phyloP scores from a whole-genome alignment of 257 asterid species.

The Ocimum tenuiflorum region DNA sequence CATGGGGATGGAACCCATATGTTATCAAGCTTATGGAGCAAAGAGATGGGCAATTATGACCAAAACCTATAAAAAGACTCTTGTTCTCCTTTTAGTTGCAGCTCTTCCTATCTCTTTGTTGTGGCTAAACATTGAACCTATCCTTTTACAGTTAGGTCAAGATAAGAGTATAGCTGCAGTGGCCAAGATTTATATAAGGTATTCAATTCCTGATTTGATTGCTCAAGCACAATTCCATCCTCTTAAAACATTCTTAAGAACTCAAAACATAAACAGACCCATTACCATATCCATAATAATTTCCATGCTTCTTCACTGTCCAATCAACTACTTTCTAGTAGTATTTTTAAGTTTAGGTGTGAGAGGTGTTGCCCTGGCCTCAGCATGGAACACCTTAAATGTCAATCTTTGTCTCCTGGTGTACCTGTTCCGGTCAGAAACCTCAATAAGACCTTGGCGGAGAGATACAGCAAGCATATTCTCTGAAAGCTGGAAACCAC shows the following conservation, averaged over 20 bases:
- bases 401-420: conserved; percentile 31
- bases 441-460: conserved; percentile 36
- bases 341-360: conserved; percentile 33
- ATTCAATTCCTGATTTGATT: conserved; percentile 42
- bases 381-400: conserved; percentile 41
- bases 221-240: conserved; percentile 47
- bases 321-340: conserved; percentile 37
- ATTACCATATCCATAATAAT: conserved; percentile 31
- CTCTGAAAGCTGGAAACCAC: conserved; percentile 31
- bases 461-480: conserved; percentile 20
- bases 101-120: conserved; percentile 29
- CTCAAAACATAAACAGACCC: conserved; percentile 45
- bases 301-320: conserved; percentile 43
- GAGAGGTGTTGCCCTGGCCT: conserved; percentile 45
- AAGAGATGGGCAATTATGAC: conserved; percentile 35
- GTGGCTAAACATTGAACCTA: conserved; percentile 39
- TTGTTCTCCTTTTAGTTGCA: conserved; percentile 33
- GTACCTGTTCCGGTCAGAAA: conserved; percentile 28
- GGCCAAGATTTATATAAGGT: conserved; percentile 33
- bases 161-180: conserved; percentile 28
- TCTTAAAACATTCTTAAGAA: conserved; percentile 39
- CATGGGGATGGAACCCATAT: conserved; percentile 50
- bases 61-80: conserved; percentile 32
- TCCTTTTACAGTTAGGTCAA: conserved; percentile 42
- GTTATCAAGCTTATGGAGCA: conserved; percentile 48